Percentiles rank a stretch among this genome's conserved stretches.
Conservation (phyloP, 192 early-diverging fungal genomes). For the Paraglomus brasilianum region DNA sequence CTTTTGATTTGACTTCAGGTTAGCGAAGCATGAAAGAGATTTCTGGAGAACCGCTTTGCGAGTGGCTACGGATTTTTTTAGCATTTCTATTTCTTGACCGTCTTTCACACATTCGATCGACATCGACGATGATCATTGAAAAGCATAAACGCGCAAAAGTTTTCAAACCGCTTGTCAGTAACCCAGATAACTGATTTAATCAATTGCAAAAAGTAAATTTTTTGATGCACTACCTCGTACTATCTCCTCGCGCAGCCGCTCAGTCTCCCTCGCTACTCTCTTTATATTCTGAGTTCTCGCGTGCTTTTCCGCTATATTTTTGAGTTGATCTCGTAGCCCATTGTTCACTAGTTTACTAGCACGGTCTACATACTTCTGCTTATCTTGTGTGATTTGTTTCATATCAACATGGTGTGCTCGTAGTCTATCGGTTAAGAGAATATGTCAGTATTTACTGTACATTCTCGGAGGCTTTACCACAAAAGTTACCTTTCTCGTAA, state of each 20-base stretch:
- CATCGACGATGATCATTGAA: not conserved
- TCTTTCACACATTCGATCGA: not conserved
- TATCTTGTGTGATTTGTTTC: constrained; percentile 17
- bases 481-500: constrained; percentile 13
- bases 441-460: not conserved
- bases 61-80: constrained; percentile 18
- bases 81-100: constrained; percentile 27
- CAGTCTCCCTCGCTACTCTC: constrained; percentile 1
- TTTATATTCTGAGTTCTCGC: constrained; percentile 18
- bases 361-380: constrained; percentile 10
- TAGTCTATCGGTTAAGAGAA: not conserved
- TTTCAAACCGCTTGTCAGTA: not conserved
- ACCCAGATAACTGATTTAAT: not conserved
- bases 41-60: constrained; percentile 14
- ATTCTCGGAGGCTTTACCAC: not conserved
- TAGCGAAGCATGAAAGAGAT: constrained; percentile 10
- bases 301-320: constrained; percentile 24
- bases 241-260: constrained; percentile 21
- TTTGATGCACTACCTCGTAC: not conserved
- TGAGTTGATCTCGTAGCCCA: not conserved
- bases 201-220: not conserved
- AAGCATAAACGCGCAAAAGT: not conserved
- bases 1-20: constrained; percentile 26
- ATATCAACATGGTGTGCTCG: not conserved
- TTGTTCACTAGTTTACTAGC: constrained; percentile 15